These are phyloP conservation scores for Nakazawaea anatomiae DNA, from an alignment of 805 yeast species.

Conservation along the genomic window DNA sequence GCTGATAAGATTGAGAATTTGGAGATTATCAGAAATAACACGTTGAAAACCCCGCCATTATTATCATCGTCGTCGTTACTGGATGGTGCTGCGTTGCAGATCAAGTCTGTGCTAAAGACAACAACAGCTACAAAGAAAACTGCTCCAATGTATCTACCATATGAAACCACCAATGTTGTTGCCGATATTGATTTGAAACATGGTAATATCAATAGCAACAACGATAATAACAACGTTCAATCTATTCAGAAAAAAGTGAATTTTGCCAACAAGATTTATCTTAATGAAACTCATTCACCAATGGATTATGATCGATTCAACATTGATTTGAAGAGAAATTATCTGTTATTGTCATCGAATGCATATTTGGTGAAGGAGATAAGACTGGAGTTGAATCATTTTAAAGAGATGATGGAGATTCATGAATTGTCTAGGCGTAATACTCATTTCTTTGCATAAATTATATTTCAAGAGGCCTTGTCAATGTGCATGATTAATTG, in stretches of 20 bases:
- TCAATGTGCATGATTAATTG: no score
- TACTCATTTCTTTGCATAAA: constrained; percentile 54
- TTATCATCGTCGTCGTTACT: not conserved
- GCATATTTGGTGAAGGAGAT: constrained; percentile 47
- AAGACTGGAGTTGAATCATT: constrained; percentile 59
- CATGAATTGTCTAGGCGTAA: constrained; percentile 53
- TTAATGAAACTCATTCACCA: constrained; percentile 49
- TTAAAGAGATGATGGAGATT: constrained; percentile 64
- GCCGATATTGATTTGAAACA: no score
- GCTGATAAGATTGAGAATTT: constrained; percentile 8
- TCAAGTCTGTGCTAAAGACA: no score
- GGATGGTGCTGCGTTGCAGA: no score
- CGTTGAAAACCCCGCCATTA: constrained; percentile 8
- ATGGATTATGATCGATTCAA: constrained; percentile 49
- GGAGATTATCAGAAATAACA: constrained; percentile 13
- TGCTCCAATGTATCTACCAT: no score
- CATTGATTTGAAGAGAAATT: constrained; percentile 40
- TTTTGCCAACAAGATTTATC: constrained; percentile 41
- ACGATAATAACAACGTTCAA: no score
- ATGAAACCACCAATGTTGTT: no score
- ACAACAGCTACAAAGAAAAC: no score
- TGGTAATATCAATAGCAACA: no score
- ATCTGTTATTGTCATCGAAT: constrained; percentile 37
- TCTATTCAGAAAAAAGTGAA: constrained; percentile 23
- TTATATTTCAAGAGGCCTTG: no score